Percentiles rank a stretch among this genome's conserved stretches.
Evolutionary conservation across 1,139 yeast genomes (phyloP).

Genomic region (Geotrichum europaeum): DNA sequence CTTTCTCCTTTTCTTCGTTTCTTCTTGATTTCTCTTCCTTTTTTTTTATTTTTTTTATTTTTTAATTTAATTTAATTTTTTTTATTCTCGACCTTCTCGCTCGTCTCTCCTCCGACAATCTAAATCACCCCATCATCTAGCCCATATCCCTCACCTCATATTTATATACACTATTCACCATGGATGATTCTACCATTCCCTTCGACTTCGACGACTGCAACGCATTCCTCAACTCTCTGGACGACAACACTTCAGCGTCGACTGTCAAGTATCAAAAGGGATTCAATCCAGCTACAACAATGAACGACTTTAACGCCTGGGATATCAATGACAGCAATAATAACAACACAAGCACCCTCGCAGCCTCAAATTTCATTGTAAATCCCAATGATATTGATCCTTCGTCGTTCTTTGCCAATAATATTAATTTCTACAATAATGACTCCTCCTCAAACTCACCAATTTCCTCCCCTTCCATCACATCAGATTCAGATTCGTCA

Average conservation of each 20-base stretch:
- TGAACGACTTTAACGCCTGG: neutral
- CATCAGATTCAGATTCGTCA: constrained; percentile 5
- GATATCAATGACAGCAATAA: neutral
- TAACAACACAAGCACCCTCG: neutral
- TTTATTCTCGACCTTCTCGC: neutral
- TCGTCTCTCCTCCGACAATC: neutral
- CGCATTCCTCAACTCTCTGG: constrained; percentile 23
- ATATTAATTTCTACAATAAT: neutral
- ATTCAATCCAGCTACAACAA: neutral
- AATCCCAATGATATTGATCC: neutral
- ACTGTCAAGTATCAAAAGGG: neutral
- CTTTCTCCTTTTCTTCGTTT: neutral
- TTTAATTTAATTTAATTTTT: neutral
- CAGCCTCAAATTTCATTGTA: neutral
- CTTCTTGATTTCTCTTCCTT: neutral
- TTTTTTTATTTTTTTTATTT: neutral
- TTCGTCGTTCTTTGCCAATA: neutral
- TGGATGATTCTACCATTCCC: constrained; percentile 21
- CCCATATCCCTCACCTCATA: neutral
- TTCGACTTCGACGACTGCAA: constrained; percentile 28
- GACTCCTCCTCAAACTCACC: constrained; percentile 7
- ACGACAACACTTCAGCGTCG: constrained; percentile 11
- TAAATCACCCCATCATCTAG: neutral
- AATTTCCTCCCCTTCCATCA: neutral
- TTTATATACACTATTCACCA: neutral